Conservation (phyloP, 305 asterid genomes). For the Fraxinus angustifolia region DNA sequence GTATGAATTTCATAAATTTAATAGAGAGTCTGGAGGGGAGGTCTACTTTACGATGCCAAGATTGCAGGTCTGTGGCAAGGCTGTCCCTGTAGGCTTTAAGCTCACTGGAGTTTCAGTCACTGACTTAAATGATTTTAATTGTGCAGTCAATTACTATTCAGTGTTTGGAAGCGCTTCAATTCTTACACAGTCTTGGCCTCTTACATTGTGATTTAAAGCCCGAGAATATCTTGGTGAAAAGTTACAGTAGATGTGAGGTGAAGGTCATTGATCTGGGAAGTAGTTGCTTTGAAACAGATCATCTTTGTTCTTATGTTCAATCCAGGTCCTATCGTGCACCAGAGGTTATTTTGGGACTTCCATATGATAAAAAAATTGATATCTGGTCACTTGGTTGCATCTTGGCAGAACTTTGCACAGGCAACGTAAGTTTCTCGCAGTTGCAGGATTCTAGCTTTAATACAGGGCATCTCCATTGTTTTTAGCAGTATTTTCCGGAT, state of each 20-base stretch:
- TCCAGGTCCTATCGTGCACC: slow-evolving; percentile 99
- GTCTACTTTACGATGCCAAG: slow-evolving; percentile 99
- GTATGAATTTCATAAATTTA: slow-evolving; percentile 91
- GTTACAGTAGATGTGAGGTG: slow-evolving; percentile 99
- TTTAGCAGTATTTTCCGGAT: neutral
- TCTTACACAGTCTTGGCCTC: slow-evolving; percentile 89
- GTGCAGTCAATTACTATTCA: slow-evolving; percentile 93
- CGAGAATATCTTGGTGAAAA: slow-evolving; percentile 95
- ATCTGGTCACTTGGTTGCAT: slow-evolving; percentile 99
- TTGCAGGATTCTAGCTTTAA: slow-evolving; percentile 12
- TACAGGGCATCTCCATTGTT: neutral
- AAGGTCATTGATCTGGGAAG: slow-evolving; percentile 98
- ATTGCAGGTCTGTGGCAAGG: slow-evolving; percentile 63
- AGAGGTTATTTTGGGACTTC: slow-evolving; percentile 92
- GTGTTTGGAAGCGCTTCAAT: slow-evolving; percentile 94
- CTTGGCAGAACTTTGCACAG: slow-evolving; percentile 98
- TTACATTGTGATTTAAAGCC: slow-evolving; percentile 99
- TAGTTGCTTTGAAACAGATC: slow-evolving; percentile 95
- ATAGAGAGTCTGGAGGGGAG: slow-evolving; percentile 98
- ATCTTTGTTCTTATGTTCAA: slow-evolving; percentile 97
- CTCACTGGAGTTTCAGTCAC: slow-evolving; percentile 10
- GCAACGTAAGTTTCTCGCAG: slow-evolving; percentile 65
- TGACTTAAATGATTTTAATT: slow-evolving; percentile 18
- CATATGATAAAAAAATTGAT: slow-evolving; percentile 90
- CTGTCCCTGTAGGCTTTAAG: slow-evolving; percentile 13